These are phyloP conservation scores for Geranium incanum DNA, from an alignment of 441 rosid species.

Conservation along the genomic window DNA sequence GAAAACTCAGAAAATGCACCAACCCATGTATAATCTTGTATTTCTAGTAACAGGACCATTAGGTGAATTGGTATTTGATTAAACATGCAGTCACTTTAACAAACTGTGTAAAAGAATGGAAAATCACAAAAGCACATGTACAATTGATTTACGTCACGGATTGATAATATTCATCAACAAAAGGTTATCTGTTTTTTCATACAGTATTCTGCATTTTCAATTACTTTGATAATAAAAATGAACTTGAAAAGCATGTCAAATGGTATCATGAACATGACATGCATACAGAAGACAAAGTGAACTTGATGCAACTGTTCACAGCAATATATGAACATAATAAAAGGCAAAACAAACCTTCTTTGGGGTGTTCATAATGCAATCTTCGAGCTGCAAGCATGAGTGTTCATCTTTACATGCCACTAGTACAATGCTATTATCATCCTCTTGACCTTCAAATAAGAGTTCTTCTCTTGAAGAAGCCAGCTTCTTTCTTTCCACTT, in stretches of 20 bases:
- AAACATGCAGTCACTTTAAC: background rate
- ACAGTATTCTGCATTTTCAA: background rate
- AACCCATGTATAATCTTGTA: background rate
- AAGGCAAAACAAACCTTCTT: conserved; percentile 41
- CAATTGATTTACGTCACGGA: background rate
- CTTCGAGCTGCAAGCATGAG: conserved; percentile 96
- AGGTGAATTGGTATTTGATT: background rate
- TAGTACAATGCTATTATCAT: conserved; percentile 53
- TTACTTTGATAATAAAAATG: background rate
- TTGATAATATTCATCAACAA: background rate
- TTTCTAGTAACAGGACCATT: background rate
- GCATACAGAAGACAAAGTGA: background rate
- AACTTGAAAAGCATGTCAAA: background rate
- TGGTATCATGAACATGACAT: background rate
- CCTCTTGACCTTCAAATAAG: conserved; percentile 34
- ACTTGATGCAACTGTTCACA: background rate
- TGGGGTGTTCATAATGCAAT: conserved; percentile 55
- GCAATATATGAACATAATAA: background rate
- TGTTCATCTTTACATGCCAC: conserved; percentile 93
- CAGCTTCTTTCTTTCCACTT: conserved; percentile 62
- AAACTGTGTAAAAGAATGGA: background rate
- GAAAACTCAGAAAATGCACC: background rate
- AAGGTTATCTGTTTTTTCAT: background rate
- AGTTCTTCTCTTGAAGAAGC: conserved; percentile 32
- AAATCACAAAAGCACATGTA: background rate